phyloP scores from a whole-genome alignment of 2,329 filamentous ascomycete species.

The Zymoseptoria crescenta region DNA sequence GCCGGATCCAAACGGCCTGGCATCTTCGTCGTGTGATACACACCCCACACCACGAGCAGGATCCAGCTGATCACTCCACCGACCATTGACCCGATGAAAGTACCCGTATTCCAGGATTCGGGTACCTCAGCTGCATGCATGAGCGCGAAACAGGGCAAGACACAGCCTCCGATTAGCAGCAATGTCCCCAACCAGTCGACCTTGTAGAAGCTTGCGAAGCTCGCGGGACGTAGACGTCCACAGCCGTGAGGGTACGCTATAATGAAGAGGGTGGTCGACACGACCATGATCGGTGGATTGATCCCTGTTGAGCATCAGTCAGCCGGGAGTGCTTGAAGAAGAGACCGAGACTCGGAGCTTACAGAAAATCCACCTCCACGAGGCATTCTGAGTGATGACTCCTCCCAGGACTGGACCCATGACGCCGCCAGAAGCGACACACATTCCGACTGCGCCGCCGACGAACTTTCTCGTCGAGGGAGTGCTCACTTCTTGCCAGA shows the following conservation, averaged over 20 bases:
- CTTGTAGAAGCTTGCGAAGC: not conserved
- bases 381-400: not conserved
- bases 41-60: slow-evolving; percentile 1
- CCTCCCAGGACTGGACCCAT: slow-evolving; percentile 14
- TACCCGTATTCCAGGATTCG: not conserved
- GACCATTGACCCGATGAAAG: slow-evolving; percentile 1
- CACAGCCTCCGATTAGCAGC: not conserved
- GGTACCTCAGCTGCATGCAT: not conserved
- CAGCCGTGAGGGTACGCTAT: slow-evolving; percentile 41
- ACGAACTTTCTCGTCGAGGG: slow-evolving; percentile 36
- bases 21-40: not conserved
- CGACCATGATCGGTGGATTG: slow-evolving; percentile 47
- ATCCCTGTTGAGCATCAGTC: slow-evolving; percentile 29
- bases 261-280: slow-evolving; percentile 43
- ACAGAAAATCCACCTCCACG: slow-evolving; percentile 7
- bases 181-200: slow-evolving; percentile 1
- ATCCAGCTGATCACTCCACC: not conserved
- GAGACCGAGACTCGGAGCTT: slow-evolving; percentile 1
- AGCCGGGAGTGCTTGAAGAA: slow-evolving; percentile 40
- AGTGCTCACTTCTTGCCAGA: slow-evolving; percentile 17
- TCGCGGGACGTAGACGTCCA: not conserved
- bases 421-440: slow-evolving; percentile 9
- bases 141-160: not conserved
- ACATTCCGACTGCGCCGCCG: slow-evolving; percentile 42
- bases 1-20: not conserved